Base-by-base conservation (phyloP, 306 rosid species). In the Datisca glomerata region DNA sequence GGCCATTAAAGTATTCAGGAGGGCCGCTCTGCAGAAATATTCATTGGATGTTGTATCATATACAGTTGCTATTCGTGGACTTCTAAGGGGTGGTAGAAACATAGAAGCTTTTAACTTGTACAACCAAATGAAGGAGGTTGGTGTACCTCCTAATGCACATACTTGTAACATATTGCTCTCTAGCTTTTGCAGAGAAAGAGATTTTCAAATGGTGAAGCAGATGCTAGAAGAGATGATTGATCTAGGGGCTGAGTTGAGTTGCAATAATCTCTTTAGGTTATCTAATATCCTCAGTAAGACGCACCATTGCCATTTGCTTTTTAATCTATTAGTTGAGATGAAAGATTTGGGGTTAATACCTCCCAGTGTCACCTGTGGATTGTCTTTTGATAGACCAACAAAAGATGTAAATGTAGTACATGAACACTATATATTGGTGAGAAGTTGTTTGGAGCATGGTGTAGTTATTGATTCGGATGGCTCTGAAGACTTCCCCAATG, bases 181-280 rank as follows among this genome's bases (percentile, higher is more conserved):
- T 37, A 41, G 43, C 18, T 42, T 66, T 32, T 65, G 55, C 56
- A 73, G 55, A 56, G 70, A 47, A 60, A 67, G 45, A 50, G 48
- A 73, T 43, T 20, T 20, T 24, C 55, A 31, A 43, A 59, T 45
- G 66, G 52, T 73, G 7, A 45, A 67, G 3, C 57, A 57, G 27
- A 58, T 70, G 57, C 66, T 81, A 18, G 51, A 56, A 36, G 86
- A 76, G 66, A 81, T 81, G 82, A 61, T 73, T 61, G 72, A 62
- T 56, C 61, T 50, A 25, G 68, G 79, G 59, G 35, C 61, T 14
- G 49, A 63, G 14, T 51, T 76, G 55, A 63, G 61, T 45, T 49
- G 37, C 51, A 41, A 48, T 41, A 81, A 64, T 53, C 65, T 70
- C 56, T 52, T 43, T 32, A 45, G 60, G 56, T 24, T 76, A 24